Percentiles rank a stretch among this genome's conserved stretches.
Evolutionary conservation across 768 basidiomycete species (phyloP).

Genomic region (Serendipita vermifera): DNA sequence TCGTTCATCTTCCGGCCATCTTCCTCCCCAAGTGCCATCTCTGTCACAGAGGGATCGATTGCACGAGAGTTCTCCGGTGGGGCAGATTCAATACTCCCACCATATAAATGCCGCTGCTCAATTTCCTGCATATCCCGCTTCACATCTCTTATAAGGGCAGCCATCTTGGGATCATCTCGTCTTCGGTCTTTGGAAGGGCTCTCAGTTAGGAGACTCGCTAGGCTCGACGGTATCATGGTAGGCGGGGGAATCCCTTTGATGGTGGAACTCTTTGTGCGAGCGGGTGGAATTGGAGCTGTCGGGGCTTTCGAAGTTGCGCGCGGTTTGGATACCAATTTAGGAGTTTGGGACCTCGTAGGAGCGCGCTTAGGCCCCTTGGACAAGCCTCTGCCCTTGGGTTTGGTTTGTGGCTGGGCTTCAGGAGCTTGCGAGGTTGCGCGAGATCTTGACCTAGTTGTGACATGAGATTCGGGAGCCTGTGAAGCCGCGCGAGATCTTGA

Average conservation of each 20-base stretch:
- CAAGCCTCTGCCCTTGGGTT: too few species aligned
- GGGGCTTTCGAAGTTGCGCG: too few species aligned
- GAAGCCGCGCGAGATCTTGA: too few species aligned
- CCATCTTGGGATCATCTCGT: not conserved
- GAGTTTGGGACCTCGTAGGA: too few species aligned
- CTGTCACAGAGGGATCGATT: not conserved
- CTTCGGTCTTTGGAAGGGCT: not conserved
- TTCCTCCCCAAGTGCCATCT: slow-evolving; percentile 7
- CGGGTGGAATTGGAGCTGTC: too few species aligned
- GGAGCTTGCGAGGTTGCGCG: too few species aligned
- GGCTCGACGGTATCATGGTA: not conserved
- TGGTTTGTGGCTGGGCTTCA: too few species aligned
- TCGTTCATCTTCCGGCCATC: not conserved
- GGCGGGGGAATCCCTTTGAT: not conserved
- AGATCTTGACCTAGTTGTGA: too few species aligned
- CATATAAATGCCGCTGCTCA: not conserved
- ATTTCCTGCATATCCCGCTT: not conserved
- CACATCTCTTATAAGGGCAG: not conserved
- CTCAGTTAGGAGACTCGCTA: not conserved
- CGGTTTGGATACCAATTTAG: too few species aligned
- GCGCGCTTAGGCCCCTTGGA: too few species aligned
- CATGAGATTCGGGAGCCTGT: too few species aligned
- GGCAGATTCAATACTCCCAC: not conserved
- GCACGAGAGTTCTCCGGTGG: not conserved
- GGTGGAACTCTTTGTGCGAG: too few species aligned